Evolutionary conservation across 1,284 basidiomycete species (phyloP), one percentile per base, ranked within the genome.

Genomic region (Rhizoctonia solani): DNA sequence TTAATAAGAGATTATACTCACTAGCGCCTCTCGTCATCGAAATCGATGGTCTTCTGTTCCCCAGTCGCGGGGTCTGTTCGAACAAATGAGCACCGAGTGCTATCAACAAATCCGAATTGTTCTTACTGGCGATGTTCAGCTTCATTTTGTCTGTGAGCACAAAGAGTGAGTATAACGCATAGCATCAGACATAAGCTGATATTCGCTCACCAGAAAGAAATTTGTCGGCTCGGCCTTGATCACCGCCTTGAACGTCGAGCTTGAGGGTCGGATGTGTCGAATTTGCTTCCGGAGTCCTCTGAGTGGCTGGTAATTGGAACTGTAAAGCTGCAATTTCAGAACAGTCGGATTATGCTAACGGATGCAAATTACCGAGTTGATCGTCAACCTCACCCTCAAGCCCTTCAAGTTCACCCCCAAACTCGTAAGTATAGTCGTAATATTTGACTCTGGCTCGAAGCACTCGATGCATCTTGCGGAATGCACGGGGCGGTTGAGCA

Each of bases 71-170:
- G 90, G 85, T 93, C 89, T 90, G 46, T 46, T 34, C 23, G 29
- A 46, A 25, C 13, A 11, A 42, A 47, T 46, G n/a, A 72, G 65
- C 54, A 75, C 59, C 50, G 66, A 76, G 73, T 75, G 42, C 21
- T 46, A 56, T 70, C 66, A 72, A 63, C 72, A 27, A 37, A 50
- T 14, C 6, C 34, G 32, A 67, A 50, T 13, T n/a, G 70, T 70
- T 82, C 87, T 81, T 78, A 93, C 93, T 95, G 80, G 95, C 92
- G 80, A 98, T 92, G 86, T 96, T 97, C 81, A 97, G 82, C 88
- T 97, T 97, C 95, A 96, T 95, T 78, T 79, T 83, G 68, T 54
- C 58, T 61, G 34, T 32, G 4, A 14, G 21, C 14, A 39, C 4
- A 2, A 16, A 34, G 29, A 23, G 19, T 29, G 23, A 34, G 8